These are phyloP conservation scores for Fusarium begoniae DNA, from an alignment of 2,329 filamentous ascomycete genomes.

Conservation along the genomic window DNA sequence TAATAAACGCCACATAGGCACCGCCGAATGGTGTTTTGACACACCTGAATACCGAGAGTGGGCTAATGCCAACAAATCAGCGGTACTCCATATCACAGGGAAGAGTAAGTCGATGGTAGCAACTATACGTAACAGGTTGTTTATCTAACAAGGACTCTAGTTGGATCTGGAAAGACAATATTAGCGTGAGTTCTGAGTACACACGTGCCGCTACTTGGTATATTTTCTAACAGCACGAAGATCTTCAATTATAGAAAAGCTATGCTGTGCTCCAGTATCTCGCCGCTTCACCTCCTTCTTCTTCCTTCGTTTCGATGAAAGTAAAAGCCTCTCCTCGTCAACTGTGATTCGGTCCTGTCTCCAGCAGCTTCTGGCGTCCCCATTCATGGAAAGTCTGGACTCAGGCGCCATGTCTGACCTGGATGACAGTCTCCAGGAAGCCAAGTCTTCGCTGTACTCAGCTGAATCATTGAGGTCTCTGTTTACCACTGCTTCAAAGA, in stretches of 20 bases:
- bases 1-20: slow-evolving; percentile 18
- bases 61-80: neutral
- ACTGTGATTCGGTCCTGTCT: neutral
- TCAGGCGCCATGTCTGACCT: neutral
- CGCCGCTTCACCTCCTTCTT: neutral
- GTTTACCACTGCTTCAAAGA: accelerated
- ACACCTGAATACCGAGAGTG: neutral
- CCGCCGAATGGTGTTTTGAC: slow-evolving; percentile 13
- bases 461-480: neutral
- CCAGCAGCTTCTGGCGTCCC: neutral
- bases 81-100: slow-evolving; percentile 13
- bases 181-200: neutral
- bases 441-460: neutral
- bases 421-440: neutral
- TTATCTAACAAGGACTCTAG: neutral
- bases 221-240: neutral
- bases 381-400: accelerated
- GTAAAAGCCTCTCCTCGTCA: accelerated
- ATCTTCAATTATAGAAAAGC: neutral
- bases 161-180: slow-evolving; percentile 30
- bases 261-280: neutral
- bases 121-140: accelerated
- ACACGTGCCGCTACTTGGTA: no score
- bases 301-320: neutral
- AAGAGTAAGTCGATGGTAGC: slow-evolving; percentile 4